phyloP scores from a whole-genome alignment of 352 stramenopile genomes.

The Nothophytophthora sp. region DNA sequence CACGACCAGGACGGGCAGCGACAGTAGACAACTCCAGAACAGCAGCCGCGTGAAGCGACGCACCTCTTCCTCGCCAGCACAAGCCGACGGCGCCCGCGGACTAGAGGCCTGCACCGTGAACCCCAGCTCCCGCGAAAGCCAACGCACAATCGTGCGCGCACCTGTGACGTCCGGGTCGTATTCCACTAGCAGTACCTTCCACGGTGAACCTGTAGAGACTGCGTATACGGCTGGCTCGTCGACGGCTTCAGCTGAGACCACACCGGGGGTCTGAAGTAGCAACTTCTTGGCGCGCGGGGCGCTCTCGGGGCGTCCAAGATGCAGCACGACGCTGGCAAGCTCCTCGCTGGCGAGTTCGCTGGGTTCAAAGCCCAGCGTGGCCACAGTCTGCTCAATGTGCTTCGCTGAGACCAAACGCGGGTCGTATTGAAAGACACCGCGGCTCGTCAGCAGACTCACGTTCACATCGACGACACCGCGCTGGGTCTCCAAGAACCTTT shows the following conservation, averaged over 20 bases:
- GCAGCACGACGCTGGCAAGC: slow-evolving; percentile 53
- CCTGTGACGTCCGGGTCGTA: slow-evolving; percentile 48
- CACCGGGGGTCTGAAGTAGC: slow-evolving; percentile 35
- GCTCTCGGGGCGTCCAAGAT: slow-evolving; percentile 34
- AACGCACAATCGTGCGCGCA: slow-evolving; percentile 38
- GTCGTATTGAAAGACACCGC: slow-evolving; percentile 53
- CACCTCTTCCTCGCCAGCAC: slow-evolving; percentile 39
- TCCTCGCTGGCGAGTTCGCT: slow-evolving; percentile 50
- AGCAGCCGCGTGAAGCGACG: slow-evolving; percentile 48
- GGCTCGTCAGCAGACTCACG: slow-evolving; percentile 68
- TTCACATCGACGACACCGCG: slow-evolving; percentile 61
- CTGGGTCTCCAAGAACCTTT: slow-evolving; percentile 60
- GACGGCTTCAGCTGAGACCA: slow-evolving; percentile 24
- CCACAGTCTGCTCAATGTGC: slow-evolving; percentile 60
- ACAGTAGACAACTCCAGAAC: slow-evolving; percentile 55
- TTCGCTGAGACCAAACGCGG: slow-evolving; percentile 47
- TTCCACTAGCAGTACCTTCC: slow-evolving; percentile 33
- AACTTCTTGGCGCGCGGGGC: slow-evolving; percentile 16
- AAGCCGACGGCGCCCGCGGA: slow-evolving; percentile 39
- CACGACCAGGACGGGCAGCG: slow-evolving; percentile 53
- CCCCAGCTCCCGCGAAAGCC: slow-evolving; percentile 38
- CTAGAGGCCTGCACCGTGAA: slow-evolving; percentile 53
- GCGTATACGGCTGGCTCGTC: slow-evolving; percentile 19
- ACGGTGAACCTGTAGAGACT: slow-evolving; percentile 10
- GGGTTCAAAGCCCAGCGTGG: slow-evolving; percentile 72